Evolutionary conservation across 768 basidiomycete genomes (phyloP).

Genomic region (Hygrophoropsis aurantiaca): DNA sequence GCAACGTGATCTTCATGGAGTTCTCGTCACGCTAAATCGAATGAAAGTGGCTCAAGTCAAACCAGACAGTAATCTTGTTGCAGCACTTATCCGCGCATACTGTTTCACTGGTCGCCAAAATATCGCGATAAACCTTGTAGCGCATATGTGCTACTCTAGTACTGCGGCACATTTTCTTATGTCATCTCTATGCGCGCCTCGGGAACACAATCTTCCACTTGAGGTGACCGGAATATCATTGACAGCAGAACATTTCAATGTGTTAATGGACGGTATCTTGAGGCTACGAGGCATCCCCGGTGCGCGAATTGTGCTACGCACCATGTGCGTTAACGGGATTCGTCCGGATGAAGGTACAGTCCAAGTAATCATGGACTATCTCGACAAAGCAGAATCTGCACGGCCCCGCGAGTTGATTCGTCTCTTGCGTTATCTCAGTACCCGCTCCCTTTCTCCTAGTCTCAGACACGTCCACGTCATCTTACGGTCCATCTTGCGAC

Average conservation of each 20-base stretch:
- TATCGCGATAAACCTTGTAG: slow-evolving; percentile 52
- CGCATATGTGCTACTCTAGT: slow-evolving; percentile 40
- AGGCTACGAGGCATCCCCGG: slow-evolving; percentile 47
- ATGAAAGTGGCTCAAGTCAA: slow-evolving; percentile 44
- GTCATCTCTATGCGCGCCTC: slow-evolving; percentile 20
- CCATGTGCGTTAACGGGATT: slow-evolving; percentile 56
- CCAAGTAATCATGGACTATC: slow-evolving; percentile 53
- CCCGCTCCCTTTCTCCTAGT: slow-evolving; percentile 44
- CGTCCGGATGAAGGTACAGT: slow-evolving; percentile 54
- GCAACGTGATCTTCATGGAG: slow-evolving; percentile 43
- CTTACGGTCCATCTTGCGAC: slow-evolving; percentile 50
- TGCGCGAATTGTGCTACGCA: slow-evolving; percentile 44
- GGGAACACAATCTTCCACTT: slow-evolving; percentile 16
- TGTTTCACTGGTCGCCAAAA: slow-evolving; percentile 45
- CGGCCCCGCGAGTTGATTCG: slow-evolving; percentile 48
- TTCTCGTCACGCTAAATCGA: slow-evolving; percentile 44
- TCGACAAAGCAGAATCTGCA: slow-evolving; percentile 43
- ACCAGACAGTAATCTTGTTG: slow-evolving; percentile 46
- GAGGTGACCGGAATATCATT: slow-evolving; percentile 31
- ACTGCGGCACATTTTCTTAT: slow-evolving; percentile 21
- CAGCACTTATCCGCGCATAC: slow-evolving; percentile 60
- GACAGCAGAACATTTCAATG: slow-evolving; percentile 57
- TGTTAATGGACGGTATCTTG: slow-evolving; percentile 53
- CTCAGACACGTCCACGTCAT: slow-evolving; percentile 58
- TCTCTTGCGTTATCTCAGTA: slow-evolving; percentile 45